Conservation (phyloP, 225 moss, liverwort and hornwort genomes). For the Antitrichia curtipendula region DNA sequence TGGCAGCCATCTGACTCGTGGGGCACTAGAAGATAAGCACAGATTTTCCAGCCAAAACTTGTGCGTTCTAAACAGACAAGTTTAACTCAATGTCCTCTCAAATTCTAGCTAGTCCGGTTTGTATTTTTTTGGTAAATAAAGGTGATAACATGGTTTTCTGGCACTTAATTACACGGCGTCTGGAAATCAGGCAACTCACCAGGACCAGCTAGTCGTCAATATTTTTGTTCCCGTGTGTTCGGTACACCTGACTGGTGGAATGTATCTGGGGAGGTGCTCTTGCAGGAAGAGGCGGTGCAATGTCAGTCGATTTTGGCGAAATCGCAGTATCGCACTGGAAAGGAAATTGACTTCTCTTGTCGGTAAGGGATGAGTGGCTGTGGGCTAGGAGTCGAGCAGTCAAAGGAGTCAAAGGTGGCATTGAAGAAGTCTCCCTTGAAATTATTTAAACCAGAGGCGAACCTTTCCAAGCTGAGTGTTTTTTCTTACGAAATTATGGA, state of each 20-base stretch:
- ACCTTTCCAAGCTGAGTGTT: not conserved
- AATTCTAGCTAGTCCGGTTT: not conserved
- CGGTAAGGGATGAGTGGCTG: not conserved
- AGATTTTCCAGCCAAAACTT: not conserved
- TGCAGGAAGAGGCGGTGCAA: not conserved
- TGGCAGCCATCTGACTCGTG: not conserved
- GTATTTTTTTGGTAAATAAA: not conserved
- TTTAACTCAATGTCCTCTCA: not conserved
- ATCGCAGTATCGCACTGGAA: not conserved
- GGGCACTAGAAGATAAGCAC: not conserved
- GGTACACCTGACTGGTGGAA: not conserved
- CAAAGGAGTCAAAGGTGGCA: not conserved
- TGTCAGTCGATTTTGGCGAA: not conserved
- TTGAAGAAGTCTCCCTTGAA: not conserved
- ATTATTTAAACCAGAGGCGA: not conserved
- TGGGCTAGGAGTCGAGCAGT: not conserved
- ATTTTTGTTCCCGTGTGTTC: not conserved
- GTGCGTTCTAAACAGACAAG: not conserved
- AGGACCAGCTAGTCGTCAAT: not conserved
- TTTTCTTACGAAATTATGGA: not conserved
- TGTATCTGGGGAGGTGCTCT: constrained; percentile 6
- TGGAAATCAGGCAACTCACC: not conserved
- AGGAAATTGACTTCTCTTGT: not conserved
- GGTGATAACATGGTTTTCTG: not conserved
- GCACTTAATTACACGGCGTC: not conserved